These are phyloP conservation scores for Penicillium silybi DNA, from an alignment of 495 filamentous ascomycete species.

Conservation along the genomic window DNA sequence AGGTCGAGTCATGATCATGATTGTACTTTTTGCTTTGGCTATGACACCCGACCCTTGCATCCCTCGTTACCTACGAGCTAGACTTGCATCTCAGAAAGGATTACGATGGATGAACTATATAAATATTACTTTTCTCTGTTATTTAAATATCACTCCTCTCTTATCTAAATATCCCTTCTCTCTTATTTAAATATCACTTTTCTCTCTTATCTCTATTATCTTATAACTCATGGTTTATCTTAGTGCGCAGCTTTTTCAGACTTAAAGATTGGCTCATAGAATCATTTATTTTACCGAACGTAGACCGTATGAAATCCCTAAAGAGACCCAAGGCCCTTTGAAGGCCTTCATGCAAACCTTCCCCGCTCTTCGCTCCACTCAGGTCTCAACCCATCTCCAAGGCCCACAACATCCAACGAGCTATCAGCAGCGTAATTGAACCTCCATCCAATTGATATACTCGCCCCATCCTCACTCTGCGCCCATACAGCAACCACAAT, in stretches of 20 bases:
- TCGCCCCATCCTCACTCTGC: slow-evolving; percentile 40
- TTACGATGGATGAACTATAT: background rate
- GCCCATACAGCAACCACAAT: slow-evolving; percentile 47
- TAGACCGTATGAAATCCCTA: background rate
- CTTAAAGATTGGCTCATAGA: too few relatives aligned
- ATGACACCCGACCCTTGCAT: background rate
- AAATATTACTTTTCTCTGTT: too few relatives aligned
- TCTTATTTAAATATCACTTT: too few relatives aligned
- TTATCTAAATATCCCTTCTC: too few relatives aligned
- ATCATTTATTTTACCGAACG: background rate
- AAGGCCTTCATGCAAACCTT: slow-evolving; percentile 20
- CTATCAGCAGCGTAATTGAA: slow-evolving; percentile 39
- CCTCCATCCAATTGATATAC: slow-evolving; percentile 32
- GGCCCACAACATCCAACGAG: slow-evolving; percentile 36
- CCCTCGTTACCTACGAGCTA: background rate
- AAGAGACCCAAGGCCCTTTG: background rate
- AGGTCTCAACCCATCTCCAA: slow-evolving; percentile 36
- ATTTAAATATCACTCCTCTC: too few relatives aligned
- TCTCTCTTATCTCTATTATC: too few relatives aligned
- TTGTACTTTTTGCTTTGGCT: background rate
- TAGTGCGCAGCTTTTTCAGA: too few relatives aligned
- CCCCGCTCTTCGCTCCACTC: slow-evolving; percentile 33
- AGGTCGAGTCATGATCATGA: background rate
- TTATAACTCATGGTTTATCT: too few relatives aligned
- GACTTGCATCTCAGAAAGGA: background rate